Evolutionary conservation across 768 basidiomycete genomes (phyloP), one percentile per base, ranked within the genome.

Genomic region (Kwoniella heveanensis): DNA sequence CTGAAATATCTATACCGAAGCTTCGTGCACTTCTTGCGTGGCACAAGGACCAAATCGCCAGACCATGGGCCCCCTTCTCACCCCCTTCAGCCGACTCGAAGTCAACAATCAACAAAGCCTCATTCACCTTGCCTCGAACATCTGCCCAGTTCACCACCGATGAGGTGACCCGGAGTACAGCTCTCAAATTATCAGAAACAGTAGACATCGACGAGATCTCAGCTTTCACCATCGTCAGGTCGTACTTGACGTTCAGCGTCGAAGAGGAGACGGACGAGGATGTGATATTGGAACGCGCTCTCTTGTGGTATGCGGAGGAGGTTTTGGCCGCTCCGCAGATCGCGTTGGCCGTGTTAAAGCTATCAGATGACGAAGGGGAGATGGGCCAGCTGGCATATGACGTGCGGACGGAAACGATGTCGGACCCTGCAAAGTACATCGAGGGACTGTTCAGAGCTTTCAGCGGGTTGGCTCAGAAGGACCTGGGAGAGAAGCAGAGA

Each of bases 201-300:
- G 88, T 91, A 77, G 82, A 85, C 27, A 86, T 95, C 24, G 91
- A 94, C 80, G 86, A 94, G 71, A 82, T 92, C 1, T 86, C 88
- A n/a, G 87, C 91, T 0, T 83, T 89, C 47, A 81, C 88, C 3
- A 83, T 94, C 5, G 81, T 91, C 22, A 86, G 88, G 13, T 88
- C 89, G 0, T 93, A 90, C 72, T n/a, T 49, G 81, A 90, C 9
- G 88, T 88, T 80, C 89, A 91, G 75, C 19, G 85, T 88, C 76
- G 79, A 82, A 27, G 82, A 86, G n/a, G 80, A 81, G 51, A 77
- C 77, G 7, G 81, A 80, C 10, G 58, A 68, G 15, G 65, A 37
- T 17, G 57, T 44, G 27, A 54, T 59, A 64, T 82, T 91, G 27
- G 85, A 87, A 58, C 85, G 86, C 26, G 86, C 95, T 69, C 88